phyloP scores from a whole-genome alignment of 768 basidiomycete genomes.

The Mycena olivaceomarginata region DNA sequence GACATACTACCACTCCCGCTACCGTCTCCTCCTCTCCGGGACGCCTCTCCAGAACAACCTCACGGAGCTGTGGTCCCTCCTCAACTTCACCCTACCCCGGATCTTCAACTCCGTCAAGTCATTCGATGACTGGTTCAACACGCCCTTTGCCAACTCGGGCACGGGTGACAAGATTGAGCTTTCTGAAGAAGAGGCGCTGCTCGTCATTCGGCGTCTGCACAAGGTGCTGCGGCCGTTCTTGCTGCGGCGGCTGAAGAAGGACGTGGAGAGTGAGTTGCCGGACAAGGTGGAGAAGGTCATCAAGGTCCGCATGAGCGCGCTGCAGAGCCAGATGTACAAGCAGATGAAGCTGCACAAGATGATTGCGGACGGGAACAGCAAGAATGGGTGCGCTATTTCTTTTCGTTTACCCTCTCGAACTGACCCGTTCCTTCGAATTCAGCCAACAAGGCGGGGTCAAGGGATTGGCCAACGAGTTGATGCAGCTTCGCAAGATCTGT shows the following conservation, averaged over 20 bases:
- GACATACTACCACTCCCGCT: slow-evolving; percentile 94
- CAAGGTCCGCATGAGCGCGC: slow-evolving; percentile 94
- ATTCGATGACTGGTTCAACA: slow-evolving; percentile 99
- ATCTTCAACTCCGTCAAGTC: slow-evolving; percentile 99
- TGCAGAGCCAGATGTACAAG: slow-evolving; percentile 95
- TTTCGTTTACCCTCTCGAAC: slow-evolving; percentile 1
- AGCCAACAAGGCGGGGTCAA: slow-evolving; percentile 89
- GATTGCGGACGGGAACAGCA: slow-evolving; percentile 89
- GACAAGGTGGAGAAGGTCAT: slow-evolving; percentile 99
- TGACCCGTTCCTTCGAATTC: slow-evolving; percentile 31
- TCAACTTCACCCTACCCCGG: slow-evolving; percentile 96
- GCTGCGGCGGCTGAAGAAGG: slow-evolving; percentile 94
- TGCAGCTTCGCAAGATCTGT: slow-evolving; percentile 98
- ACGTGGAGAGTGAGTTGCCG: slow-evolving; percentile 96
- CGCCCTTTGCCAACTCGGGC: slow-evolving; percentile 99
- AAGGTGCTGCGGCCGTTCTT: slow-evolving; percentile 98
- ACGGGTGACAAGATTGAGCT: slow-evolving; percentile 98
- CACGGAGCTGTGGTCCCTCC: slow-evolving; percentile 95
- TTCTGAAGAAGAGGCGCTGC: slow-evolving; percentile 99
- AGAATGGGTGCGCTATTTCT: slow-evolving; percentile 77
- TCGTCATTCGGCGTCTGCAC: slow-evolving; percentile 96
- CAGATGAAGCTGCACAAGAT: slow-evolving; percentile 99
- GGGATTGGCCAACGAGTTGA: slow-evolving; percentile 94
- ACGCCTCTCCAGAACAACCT: slow-evolving; percentile 98
- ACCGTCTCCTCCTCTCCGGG: slow-evolving; percentile 95